Evolutionary conservation across 2,329 filamentous ascomycete species (phyloP).

Genomic region (Knufia fluminis): DNA sequence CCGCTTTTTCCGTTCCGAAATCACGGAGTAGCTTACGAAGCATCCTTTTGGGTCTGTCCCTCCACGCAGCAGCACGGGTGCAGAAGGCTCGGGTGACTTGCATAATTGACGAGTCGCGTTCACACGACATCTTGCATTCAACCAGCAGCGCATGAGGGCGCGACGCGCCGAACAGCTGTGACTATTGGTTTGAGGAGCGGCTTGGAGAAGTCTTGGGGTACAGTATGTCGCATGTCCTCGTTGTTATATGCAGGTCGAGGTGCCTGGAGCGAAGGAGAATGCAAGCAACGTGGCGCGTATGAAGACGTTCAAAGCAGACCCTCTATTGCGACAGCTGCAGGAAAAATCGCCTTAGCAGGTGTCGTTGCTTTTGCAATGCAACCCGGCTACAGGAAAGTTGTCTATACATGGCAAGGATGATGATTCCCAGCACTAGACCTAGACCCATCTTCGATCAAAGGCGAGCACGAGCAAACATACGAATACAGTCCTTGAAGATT

Average conservation of each 20-base stretch:
- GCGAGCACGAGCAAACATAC: too few species aligned
- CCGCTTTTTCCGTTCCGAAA: too few species aligned
- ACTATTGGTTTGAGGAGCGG: not conserved
- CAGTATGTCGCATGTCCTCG: not conserved
- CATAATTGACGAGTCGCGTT: not conserved
- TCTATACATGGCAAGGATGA: not conserved
- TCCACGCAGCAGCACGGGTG: too few species aligned
- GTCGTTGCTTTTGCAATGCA: not conserved
- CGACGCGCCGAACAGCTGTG: slow-evolving; percentile 1
- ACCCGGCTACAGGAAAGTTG: too few species aligned
- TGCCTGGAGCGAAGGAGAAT: not conserved
- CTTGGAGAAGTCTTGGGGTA: not conserved
- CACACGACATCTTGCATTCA: not conserved
- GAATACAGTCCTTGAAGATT: not conserved
- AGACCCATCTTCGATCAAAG: too few species aligned
- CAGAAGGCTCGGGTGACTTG: not conserved
- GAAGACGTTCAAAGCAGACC: not conserved
- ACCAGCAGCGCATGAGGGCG: not conserved
- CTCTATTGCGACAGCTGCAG: not conserved
- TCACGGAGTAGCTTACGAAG: too few species aligned
- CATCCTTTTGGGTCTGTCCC: too few species aligned
- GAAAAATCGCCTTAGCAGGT: not conserved
- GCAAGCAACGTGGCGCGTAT: slow-evolving; percentile 8
- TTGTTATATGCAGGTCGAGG: not conserved
- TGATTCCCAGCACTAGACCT: too few species aligned